Evolutionary conservation across 352 stramenopile genomes (phyloP).

Genomic region (Thraustochytrium sp.): DNA sequence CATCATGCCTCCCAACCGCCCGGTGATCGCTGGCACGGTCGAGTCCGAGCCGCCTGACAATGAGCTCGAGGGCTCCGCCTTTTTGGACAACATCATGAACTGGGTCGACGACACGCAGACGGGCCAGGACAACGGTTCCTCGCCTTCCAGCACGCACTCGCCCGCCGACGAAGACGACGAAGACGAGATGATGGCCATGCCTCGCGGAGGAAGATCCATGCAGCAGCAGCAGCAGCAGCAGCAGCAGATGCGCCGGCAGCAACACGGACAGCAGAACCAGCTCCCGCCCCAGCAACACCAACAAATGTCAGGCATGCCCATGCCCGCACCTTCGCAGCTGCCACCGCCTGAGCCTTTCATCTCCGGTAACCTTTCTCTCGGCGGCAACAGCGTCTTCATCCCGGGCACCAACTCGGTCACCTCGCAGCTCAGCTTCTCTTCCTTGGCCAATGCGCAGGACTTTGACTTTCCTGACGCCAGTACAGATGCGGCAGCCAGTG

Average conservation of each 20-base stretch:
- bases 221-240: no score
- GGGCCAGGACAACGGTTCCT: not conserved
- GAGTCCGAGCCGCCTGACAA: slow-evolving; percentile 2
- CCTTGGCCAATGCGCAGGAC: not conserved
- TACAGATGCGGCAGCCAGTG: not conserved
- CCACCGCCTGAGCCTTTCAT: not conserved
- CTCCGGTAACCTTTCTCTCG: not conserved
- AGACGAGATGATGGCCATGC: not conserved
- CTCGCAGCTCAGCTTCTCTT: slow-evolving; percentile 8
- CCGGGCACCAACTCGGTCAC: slow-evolving; percentile 15
- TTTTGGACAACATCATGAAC: slow-evolving; percentile 37
- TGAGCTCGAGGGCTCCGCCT: slow-evolving; percentile 1
- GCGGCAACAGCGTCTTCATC: not conserved
- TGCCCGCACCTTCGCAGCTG: no score
- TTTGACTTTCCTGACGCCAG: slow-evolving; percentile 10
- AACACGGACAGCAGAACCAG: no score
- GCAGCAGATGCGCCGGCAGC: no score
- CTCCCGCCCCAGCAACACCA: no score
- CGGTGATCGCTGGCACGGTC: not conserved
- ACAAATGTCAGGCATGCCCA: no score
- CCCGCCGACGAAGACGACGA: not conserved
- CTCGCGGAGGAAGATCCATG: no score
- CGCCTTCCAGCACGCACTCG: not conserved
- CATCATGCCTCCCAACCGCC: not conserved
- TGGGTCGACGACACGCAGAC: not conserved